These are phyloP conservation scores for Berkeleyomyces rouxiae DNA, from an alignment of 2,329 filamentous ascomycete genomes.

Conservation along the genomic window DNA sequence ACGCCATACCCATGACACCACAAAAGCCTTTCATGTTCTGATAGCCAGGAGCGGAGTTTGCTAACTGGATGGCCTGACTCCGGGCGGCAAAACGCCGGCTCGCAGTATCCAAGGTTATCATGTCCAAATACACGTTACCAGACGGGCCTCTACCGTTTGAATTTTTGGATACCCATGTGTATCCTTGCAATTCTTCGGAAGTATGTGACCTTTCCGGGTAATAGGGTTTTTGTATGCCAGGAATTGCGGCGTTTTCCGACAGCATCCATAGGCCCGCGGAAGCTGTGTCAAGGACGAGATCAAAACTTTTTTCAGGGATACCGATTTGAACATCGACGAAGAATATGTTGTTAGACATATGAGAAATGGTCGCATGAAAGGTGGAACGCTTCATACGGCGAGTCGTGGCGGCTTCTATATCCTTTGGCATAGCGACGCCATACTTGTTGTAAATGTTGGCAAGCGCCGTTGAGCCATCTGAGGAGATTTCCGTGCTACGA, in stretches of 20 bases:
- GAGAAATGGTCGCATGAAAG: slow-evolving; percentile 17
- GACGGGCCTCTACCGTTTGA: slow-evolving; percentile 28
- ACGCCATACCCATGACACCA: too few species aligned
- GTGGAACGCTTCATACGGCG: slow-evolving; percentile 16
- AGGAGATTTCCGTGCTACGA: too few species aligned
- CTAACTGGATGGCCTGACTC: slow-evolving; percentile 27
- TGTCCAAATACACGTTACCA: slow-evolving; percentile 30
- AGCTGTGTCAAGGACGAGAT: slow-evolving; percentile 27
- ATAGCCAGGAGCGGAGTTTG: slow-evolving; percentile 26
- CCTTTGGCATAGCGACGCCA: slow-evolving; percentile 20
- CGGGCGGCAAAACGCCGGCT: slow-evolving; percentile 23
- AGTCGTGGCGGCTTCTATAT: slow-evolving; percentile 17
- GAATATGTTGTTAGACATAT: slow-evolving; percentile 18
- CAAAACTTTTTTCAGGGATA: slow-evolving; percentile 20
- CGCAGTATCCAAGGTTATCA: slow-evolving; percentile 22
- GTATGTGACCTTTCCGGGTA: slow-evolving; percentile 19
- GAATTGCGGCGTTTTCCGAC: slow-evolving; percentile 14
- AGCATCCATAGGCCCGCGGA: slow-evolving; percentile 28
- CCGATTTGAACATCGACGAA: slow-evolving; percentile 6
- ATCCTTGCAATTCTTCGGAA: slow-evolving; percentile 17
- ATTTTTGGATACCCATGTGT: slow-evolving; percentile 23
- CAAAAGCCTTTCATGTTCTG: too few species aligned
- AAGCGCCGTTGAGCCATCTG: slow-evolving; percentile 16
- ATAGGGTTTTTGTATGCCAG: slow-evolving; percentile 16
- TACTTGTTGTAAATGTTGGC: slow-evolving; percentile 25